Base-by-base conservation (phyloP, 202 grass and related monocot genomes). In the Dendrocalamus latiflorus region DNA sequence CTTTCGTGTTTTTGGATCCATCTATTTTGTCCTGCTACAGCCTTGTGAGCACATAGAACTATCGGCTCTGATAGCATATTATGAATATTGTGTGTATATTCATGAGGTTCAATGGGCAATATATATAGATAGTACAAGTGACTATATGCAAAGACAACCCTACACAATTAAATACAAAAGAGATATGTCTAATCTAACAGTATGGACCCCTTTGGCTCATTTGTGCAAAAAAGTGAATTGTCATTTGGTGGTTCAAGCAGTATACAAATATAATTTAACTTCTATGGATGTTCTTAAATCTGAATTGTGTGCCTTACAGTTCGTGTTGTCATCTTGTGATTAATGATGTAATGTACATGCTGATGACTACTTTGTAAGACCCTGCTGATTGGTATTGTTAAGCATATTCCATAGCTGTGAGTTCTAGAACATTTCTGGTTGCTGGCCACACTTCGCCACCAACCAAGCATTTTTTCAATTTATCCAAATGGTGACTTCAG, bases 321-420 rank as follows among this genome's bases (percentile, higher is more conserved):
- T 30, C 17, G 45, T 70, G 12, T 20, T 47, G 11, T 70, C 38
- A 71, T 59, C 39, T 47, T 70, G 61, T 26, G 50, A 20, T 80
- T 80, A 68, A 50, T 88, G 10, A 14, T 81, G 22, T 73, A 39
- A 64, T 53, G 43, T 28, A 37, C 70, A 73, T 54, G 26, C 47
- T 36, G 26, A 36, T 30, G 47, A 36, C 4, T 72, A 65, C 28
- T 81, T 72, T 51, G 30, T 20, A 34, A 34, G 65, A 70, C 17
- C 80, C 25, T 1, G 8, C 53, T 70, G 58, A 61, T 25, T 87
- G 55, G 13, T 57, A 42, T 13, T 66, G 48, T 74, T 79, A 38
- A 56, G 9, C 47, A 73, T 41, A 65, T 65, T 59, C 21, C 13
- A 66, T 59, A 79, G 0, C 62, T 73, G 64, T 24, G 51, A 72